Conservation (phyloP, 1,139 yeast genomes). For the Lipomyces yarrowii region DNA sequence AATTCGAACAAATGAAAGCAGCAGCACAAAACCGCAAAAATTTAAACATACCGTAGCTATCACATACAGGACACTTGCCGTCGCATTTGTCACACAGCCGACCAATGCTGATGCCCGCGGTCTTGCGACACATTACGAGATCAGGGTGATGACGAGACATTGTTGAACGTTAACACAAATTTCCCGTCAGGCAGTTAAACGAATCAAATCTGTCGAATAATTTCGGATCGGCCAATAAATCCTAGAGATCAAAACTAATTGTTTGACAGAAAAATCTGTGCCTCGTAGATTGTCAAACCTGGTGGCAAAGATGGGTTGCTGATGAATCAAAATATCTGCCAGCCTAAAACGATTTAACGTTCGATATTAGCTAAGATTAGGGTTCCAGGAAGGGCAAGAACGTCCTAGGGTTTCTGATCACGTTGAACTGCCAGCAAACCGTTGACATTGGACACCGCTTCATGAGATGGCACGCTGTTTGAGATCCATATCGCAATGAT, state of each 20-base stretch:
- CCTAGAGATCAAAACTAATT: too few species aligned
- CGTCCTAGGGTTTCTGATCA: background rate
- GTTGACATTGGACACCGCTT: background rate
- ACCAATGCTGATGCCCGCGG: conserved; percentile 61
- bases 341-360: background rate
- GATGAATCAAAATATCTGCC: background rate
- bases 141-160: conserved; percentile 95
- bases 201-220: too few species aligned
- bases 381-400: background rate
- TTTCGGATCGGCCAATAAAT: background rate
- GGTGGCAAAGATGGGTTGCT: background rate
- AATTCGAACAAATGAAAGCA: background rate
- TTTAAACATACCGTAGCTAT: conserved; percentile 57
- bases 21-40: background rate
- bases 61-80: conserved; percentile 91
- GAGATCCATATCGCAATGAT: background rate
- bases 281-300: background rate
- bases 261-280: background rate
- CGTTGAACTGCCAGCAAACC: too few species aligned
- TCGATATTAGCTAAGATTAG: background rate
- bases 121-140: conserved; percentile 80
- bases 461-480: background rate
- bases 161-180: background rate
- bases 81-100: conserved; percentile 81
- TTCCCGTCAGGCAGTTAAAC: too few species aligned